Conservation (phyloP, 139 green algal species). For the Micromonas pusilla region DNA sequence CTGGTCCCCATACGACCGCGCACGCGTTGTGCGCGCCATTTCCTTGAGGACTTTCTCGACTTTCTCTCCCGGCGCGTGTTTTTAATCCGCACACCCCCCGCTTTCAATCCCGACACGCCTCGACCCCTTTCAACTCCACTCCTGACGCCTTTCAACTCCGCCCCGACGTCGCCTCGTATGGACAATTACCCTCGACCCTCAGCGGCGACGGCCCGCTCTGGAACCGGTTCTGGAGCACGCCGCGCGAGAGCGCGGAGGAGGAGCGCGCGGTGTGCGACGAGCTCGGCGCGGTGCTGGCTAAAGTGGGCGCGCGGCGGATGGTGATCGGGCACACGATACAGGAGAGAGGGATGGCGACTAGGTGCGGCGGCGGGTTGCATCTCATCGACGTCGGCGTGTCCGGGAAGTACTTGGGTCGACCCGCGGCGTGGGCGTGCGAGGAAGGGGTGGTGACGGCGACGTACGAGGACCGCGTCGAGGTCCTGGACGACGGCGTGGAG, state of each 20-base stretch:
- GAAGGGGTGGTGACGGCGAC: neutral
- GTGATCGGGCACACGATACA: conserved; percentile 11
- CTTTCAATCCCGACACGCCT: no score
- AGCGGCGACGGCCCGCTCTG: neutral
- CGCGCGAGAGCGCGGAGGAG: neutral
- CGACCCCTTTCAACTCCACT: no score
- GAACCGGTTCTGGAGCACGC: neutral
- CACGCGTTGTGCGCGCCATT: no score
- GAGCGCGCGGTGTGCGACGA: conserved; percentile 1
- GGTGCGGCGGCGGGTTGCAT: neutral
- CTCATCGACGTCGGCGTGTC: conserved; percentile 9
- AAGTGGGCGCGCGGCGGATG: neutral
- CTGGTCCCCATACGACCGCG: no score
- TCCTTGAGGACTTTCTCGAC: no score
- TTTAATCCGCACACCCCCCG: no score
- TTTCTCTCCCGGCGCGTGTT: no score
- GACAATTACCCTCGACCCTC: neutral
- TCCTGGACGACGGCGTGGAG: neutral
- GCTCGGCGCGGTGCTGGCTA: neutral
- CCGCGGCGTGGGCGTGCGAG: neutral
- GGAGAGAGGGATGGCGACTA: neutral
- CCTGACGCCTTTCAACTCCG: no score
- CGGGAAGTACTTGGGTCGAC: neutral
- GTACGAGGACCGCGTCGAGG: neutral
- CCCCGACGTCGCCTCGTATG: no score